Evolutionary conservation across 768 basidiomycete species (phyloP).

Genomic region (Tricholoma bakamatsutake): DNA sequence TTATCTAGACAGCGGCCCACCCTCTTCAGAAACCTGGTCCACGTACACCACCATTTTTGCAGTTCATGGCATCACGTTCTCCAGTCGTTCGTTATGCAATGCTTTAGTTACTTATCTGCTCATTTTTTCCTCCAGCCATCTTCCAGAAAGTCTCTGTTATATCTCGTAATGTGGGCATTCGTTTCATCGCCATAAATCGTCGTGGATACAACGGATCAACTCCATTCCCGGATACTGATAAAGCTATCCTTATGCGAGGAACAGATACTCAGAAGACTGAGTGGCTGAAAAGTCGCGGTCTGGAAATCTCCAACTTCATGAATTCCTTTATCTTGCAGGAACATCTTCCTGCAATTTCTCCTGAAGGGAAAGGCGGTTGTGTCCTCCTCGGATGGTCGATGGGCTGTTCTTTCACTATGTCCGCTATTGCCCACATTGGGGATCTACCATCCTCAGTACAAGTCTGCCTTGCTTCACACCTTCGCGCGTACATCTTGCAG

Average conservation of each 20-base stretch:
- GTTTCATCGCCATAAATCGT: background rate
- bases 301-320: background rate
- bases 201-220: background rate
- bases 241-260: too few species aligned
- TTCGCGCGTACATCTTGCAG: background rate
- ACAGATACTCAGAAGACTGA: too few species aligned
- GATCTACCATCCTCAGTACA: background rate
- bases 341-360: background rate
- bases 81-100: background rate
- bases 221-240: background rate
- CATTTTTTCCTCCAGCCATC: background rate
- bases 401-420: background rate
- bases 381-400: background rate
- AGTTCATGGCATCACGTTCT: background rate
- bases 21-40: background rate
- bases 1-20: background rate
- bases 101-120: background rate
- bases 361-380: background rate
- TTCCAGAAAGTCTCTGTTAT: background rate
- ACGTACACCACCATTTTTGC: background rate
- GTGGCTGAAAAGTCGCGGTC: too few species aligned
- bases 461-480: background rate
- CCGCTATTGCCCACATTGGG: background rate
- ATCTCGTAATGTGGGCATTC: background rate
- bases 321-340: background rate